Conservation (phyloP, 2,329 filamentous ascomycete species). For the Aspergillus ochraceus region DNA sequence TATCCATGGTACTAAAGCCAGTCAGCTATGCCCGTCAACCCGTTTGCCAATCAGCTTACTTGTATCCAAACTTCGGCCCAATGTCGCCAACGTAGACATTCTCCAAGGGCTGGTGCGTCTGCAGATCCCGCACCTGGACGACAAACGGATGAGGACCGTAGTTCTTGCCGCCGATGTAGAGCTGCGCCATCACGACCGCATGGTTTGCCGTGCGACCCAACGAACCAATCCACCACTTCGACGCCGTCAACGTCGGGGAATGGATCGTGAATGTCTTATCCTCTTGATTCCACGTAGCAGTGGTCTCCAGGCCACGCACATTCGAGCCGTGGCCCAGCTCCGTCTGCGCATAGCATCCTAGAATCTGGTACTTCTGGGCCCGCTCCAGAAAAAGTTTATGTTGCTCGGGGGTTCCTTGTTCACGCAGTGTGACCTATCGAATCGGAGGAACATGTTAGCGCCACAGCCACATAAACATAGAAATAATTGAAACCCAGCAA, state of each 20-base stretch:
- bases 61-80: slow-evolving; percentile 77
- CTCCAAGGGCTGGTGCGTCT: slow-evolving; percentile 68
- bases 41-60: slow-evolving; percentile 40
- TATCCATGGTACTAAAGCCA: slow-evolving; percentile 66
- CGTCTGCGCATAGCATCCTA: slow-evolving; percentile 79
- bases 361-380: slow-evolving; percentile 68
- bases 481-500: not conserved
- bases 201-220: slow-evolving; percentile 74
- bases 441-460: slow-evolving; percentile 11
- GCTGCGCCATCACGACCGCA: slow-evolving; percentile 76
- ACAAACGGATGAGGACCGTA: slow-evolving; percentile 78
- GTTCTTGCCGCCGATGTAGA: slow-evolving; percentile 66
- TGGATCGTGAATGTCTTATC: slow-evolving; percentile 75
- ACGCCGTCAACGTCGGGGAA: slow-evolving; percentile 70
- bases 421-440: slow-evolving; percentile 62
- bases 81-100: slow-evolving; percentile 77
- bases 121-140: slow-evolving; percentile 69
- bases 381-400: slow-evolving; percentile 70
- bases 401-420: slow-evolving; percentile 72
- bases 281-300: slow-evolving; percentile 69
- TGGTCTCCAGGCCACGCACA: slow-evolving; percentile 70
- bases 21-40: not conserved
- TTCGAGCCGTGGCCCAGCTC: slow-evolving; percentile 79
- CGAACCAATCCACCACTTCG: slow-evolving; percentile 85
- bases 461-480: not conserved